These are phyloP conservation scores for Teunomyces tritomae DNA, from an alignment of 805 yeast genomes.

Conservation along the genomic window DNA sequence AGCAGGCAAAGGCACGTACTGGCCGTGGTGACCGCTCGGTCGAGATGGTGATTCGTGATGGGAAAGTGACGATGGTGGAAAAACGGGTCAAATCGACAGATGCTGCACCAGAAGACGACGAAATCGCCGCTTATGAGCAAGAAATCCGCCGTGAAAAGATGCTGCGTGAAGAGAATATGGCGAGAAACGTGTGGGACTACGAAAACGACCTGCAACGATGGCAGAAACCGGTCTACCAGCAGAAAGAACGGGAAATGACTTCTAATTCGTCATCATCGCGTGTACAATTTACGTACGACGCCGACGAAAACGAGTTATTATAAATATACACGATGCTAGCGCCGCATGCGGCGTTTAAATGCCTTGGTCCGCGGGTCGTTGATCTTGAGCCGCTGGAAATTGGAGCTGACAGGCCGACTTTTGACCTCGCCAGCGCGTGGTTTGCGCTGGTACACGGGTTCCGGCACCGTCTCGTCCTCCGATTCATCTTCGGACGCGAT, in stretches of 20 bases:
- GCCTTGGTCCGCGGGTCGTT: conserved; percentile 43
- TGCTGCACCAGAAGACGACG: conserved; percentile 28
- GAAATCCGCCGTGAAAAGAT: conserved; percentile 20
- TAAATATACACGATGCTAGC: background rate
- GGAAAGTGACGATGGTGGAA: conserved; percentile 70
- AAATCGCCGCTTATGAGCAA: conserved; percentile 38
- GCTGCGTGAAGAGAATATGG: conserved; percentile 27
- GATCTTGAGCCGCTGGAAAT: conserved; percentile 53
- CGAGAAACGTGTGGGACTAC: conserved; percentile 57
- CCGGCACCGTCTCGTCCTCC: conserved; percentile 11
- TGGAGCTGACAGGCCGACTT: conserved; percentile 40
- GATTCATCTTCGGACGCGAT: conserved; percentile 15
- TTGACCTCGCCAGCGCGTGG: conserved; percentile 8
- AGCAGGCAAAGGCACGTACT: conserved; percentile 49
- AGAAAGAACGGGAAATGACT: conserved; percentile 2
- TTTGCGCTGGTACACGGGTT: background rate
- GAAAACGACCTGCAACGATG: conserved; percentile 53
- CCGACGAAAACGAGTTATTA: conserved; percentile 24
- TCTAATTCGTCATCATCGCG: conserved; percentile 9
- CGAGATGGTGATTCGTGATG: conserved; percentile 75
- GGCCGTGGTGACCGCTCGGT: conserved; percentile 77
- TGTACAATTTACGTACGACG: conserved; percentile 24
- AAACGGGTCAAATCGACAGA: conserved; percentile 21
- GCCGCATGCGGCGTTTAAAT: conserved; percentile 36
- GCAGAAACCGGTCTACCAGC: conserved; percentile 48